Evolutionary conservation across 2,329 filamentous ascomycete species (phyloP).

Genomic region (Teratosphaeria gauchensis): DNA sequence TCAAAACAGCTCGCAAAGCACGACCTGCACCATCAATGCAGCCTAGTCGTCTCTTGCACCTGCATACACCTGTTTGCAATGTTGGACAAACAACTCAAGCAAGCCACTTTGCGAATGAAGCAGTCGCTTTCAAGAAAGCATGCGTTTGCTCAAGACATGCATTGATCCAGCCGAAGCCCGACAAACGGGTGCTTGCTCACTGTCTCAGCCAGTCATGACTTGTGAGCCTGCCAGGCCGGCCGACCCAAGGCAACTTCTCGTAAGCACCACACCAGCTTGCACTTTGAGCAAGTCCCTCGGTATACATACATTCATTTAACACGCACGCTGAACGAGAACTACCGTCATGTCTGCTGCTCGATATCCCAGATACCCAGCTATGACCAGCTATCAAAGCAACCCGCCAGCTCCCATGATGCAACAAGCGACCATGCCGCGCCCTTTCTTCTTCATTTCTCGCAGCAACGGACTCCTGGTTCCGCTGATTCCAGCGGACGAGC

Average conservation of each 20-base stretch:
- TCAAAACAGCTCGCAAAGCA: neutral
- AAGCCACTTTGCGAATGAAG: neutral
- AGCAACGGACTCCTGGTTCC: constrained; percentile 27
- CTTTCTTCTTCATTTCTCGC: constrained; percentile 32
- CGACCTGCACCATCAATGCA: neutral
- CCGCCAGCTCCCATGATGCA: neutral
- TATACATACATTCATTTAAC: neutral
- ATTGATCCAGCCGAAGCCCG: neutral
- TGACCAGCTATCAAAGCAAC: constrained; percentile 2
- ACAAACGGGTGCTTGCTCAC: constrained; percentile 3
- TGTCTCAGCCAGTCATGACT: neutral
- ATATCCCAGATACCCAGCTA: neutral
- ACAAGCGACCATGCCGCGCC: constrained; percentile 4
- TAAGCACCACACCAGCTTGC: neutral
- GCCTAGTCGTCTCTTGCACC: neutral
- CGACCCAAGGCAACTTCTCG: neutral
- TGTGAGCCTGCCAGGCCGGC: neutral
- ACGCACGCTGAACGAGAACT: neutral
- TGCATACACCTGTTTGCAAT: neutral
- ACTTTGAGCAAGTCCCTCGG: neutral
- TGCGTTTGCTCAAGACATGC: neutral
- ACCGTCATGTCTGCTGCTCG: neutral
- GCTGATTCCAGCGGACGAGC: constrained; percentile 34
- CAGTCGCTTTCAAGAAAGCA: neutral
- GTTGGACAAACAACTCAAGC: neutral